Percentiles rank a stretch among this genome's conserved stretches.
Evolutionary conservation across 2,329 filamentous ascomycete genomes (phyloP).

Genomic region (Sporothrix schenckii): DNA sequence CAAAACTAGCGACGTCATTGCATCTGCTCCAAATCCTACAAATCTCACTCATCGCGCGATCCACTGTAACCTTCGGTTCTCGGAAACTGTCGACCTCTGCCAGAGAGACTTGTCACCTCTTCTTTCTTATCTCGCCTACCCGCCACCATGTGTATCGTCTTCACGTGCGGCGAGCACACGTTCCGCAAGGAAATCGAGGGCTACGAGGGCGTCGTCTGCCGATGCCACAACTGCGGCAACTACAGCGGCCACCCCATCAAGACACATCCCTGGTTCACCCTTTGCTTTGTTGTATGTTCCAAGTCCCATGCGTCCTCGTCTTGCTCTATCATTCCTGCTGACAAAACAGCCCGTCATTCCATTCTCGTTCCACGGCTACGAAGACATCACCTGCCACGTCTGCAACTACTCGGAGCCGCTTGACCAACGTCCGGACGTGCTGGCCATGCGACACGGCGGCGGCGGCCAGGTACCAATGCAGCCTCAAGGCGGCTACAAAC

Average conservation of each 20-base stretch:
- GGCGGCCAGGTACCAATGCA: constrained; percentile 44
- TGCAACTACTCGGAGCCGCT: constrained; percentile 75
- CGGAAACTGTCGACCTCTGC: neutral
- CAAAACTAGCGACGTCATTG: constrained; percentile 17
- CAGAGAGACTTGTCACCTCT: neutral
- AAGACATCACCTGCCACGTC: constrained; percentile 72
- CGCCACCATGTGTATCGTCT: constrained; percentile 61
- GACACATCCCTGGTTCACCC: constrained; percentile 73
- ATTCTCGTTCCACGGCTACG: constrained; percentile 67
- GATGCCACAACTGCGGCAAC: constrained; percentile 70
- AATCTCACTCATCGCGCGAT: neutral
- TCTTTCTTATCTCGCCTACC: neutral
- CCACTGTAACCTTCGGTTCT: neutral
- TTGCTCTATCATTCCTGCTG: neutral
- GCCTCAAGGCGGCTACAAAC: constrained; percentile 38
- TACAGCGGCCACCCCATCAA: constrained; percentile 64
- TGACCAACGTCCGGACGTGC: constrained; percentile 59
- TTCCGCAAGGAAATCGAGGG: constrained; percentile 63
- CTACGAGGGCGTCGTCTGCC: constrained; percentile 64
- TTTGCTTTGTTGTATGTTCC: constrained; percentile 68
- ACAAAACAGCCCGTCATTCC: constrained; percentile 65
- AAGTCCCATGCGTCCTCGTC: neutral
- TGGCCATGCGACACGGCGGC: constrained; percentile 50
- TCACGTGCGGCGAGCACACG: constrained; percentile 64
- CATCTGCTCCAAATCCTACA: constrained; percentile 7